Conservation (phyloP, 2,329 filamentous ascomycete species). For the Penicillium frequentans region DNA sequence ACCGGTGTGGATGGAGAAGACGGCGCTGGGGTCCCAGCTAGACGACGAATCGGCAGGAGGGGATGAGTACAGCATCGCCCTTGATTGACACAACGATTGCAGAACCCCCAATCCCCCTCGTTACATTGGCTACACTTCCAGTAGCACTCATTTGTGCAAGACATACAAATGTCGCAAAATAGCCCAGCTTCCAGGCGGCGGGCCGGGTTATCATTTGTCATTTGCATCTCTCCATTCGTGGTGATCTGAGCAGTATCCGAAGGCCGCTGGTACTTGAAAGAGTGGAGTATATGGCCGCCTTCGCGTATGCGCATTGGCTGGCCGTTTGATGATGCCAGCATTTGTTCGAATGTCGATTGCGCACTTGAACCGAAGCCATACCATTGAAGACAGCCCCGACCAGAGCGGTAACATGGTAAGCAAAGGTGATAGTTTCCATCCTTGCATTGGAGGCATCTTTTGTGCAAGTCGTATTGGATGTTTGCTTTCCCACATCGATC, state of each 20-base stretch:
- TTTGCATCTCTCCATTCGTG: conserved; percentile 44
- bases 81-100: conserved; percentile 81
- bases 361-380: conserved; percentile 80
- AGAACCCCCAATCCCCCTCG: conserved; percentile 92
- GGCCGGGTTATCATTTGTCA: conserved; percentile 67
- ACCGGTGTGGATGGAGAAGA: conserved; percentile 13
- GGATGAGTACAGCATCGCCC: conserved; percentile 79
- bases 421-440: conserved; percentile 77
- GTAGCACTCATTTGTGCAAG: conserved; percentile 77
- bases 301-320: conserved; percentile 11
- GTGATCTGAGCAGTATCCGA: conserved; percentile 24
- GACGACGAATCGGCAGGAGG: conserved; percentile 71
- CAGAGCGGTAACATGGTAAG: conserved; percentile 72
- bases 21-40: conserved; percentile 31
- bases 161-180: conserved; percentile 76
- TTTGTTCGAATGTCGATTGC: conserved; percentile 64
- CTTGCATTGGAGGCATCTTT: conserved; percentile 72
- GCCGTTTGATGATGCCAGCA: conserved; percentile 31
- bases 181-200: conserved; percentile 72
- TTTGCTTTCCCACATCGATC: conserved; percentile 67
- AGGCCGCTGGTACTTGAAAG: conserved; percentile 35
- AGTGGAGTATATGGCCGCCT: conserved; percentile 54
- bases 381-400: conserved; percentile 81
- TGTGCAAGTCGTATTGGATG: conserved; percentile 85
- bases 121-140: conserved; percentile 90